Evolutionary conservation across 306 rosid genomes (phyloP), one percentile per base, ranked within the genome.

Genomic region (Cucumis cinereus): DNA sequence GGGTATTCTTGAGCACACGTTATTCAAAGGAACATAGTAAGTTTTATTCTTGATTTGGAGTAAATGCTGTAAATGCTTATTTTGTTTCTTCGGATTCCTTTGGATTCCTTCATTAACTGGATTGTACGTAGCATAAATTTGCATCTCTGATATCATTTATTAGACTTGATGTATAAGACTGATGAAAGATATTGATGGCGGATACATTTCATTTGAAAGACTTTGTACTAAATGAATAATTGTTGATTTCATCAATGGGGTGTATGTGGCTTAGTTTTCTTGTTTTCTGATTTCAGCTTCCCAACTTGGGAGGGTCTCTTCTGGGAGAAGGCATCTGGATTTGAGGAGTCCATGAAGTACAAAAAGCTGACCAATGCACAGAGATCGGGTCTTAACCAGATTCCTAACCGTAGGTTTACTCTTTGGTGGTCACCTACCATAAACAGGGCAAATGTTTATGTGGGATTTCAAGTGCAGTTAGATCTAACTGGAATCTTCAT

Each of bases 381-480:
- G 90, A 88, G 99, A 89, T 95, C 99, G 72, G 99, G 99, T 90
- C 97, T 95, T 24, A 95, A 95, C 86, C 99, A 95, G 84, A 95
- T 95, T 49, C 99, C 99, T 36, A 95, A 95, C 72, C 99, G 98
- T 85, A 92, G 99, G 76, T 95, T 95, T 80, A 95, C 99, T 23
- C 98, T 95, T n/a, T 95, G 99, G 99, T 95, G 99, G 99, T 95
- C 99, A 15, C 99, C 99, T 43, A 95, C 99, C 19, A 95, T 95
- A 61, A 95, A 95, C 77, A 89, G 99, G 63, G 99, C 99, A 82
- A 95, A 95, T 83, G 99, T 95, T 52, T 95, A 95, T 59, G 99
- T 95, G 52, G 99, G 99, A 80, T 95, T 95, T 83, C 99, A 95
- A 86, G 99, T 95, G 91, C 99, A 95, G 80, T 86, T 95, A 56